Evolutionary conservation across 108 stramenopile genomes (phyloP), one percentile per base, ranked within the genome.

Genomic region (Cyclostephanos tholiformis): DNA sequence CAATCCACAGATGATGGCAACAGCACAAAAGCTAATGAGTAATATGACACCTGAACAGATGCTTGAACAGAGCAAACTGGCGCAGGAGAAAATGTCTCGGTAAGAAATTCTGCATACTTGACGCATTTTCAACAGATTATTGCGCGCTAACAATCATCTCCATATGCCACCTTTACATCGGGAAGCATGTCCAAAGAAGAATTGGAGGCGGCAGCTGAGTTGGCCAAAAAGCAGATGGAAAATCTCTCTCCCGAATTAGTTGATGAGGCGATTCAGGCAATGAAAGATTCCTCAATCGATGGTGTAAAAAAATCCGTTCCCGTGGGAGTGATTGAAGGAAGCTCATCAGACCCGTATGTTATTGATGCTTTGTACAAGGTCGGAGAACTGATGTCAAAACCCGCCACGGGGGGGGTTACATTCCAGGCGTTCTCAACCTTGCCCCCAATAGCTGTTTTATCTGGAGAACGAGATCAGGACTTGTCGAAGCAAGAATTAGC

Each of bases 1-100:
- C 8, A 91, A 88, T 67, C 89, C 89, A 41, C 39, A 74, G 65
- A 91, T 91, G 87, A 83, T 88, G 74, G 72, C 70, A 26, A 76
- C 69, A 4, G 85, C 82, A 12, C 79, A 80, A 79, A 84, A 91
- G 41, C 67, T 91, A 9, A 91, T 91, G 89, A 53, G 74, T 39
- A 84, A 68, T 39, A 87, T 88, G 87, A 87, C 75, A 11, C 87
- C 87, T 0, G 84, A 88, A 46, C 79, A 87, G 71, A 61, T 88
- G 65, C 46, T 88, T 70, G 76, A 85, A 51, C 86, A 91, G 65
- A 85, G 80, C 30, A 51, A 60, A n/a, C 32, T 52, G 44, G 86
- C 87, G 16, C 86, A 88, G 66, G 77, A 85, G 62, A 85, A 85
- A 35, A 67, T 88, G 67, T 67, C 78, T 13, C 23, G 53, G 53